Conservation (phyloP, 306 rosid species). For the Rosa lucieae region DNA sequence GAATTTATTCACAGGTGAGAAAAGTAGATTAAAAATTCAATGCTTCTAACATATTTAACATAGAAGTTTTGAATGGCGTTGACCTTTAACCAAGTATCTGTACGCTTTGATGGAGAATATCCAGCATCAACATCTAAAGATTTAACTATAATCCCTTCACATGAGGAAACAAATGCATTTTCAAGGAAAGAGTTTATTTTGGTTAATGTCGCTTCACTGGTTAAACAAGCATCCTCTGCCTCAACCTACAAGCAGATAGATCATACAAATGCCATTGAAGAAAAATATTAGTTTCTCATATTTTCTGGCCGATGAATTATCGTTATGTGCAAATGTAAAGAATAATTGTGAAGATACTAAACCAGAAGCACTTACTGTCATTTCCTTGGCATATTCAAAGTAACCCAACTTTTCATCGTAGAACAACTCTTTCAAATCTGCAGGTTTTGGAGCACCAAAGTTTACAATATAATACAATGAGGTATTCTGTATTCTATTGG, state of each 20-base stretch:
- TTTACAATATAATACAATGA: neutral
- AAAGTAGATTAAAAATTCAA: neutral
- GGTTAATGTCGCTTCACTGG: constrained; percentile 51
- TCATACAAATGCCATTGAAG: constrained; percentile 2
- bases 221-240: constrained; percentile 67
- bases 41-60: neutral
- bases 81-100: constrained; percentile 89
- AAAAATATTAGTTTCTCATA: neutral
- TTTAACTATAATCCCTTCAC: constrained; percentile 96
- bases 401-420: constrained; percentile 61
- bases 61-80: constrained; percentile 8
- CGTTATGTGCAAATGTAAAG: neutral
- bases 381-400: constrained; percentile 83
- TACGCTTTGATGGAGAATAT: constrained; percentile 88
- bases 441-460: constrained; percentile 10
- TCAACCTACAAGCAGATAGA: constrained; percentile 56
- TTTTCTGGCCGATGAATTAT: neutral
- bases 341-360: constrained; percentile 5
- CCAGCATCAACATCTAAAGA: constrained; percentile 82
- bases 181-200: constrained; percentile 65
- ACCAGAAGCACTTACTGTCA: constrained; percentile 51
- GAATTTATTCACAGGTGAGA: neutral
- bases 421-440: constrained; percentile 77
- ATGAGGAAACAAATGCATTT: constrained; percentile 64
- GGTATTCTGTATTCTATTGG: neutral